Percentiles rank a stretch among this genome's conserved stretches.
These are phyloP conservation scores for Prototheca cutis DNA, from an alignment of 163 green algal genomes.

Conservation along the genomic window DNA sequence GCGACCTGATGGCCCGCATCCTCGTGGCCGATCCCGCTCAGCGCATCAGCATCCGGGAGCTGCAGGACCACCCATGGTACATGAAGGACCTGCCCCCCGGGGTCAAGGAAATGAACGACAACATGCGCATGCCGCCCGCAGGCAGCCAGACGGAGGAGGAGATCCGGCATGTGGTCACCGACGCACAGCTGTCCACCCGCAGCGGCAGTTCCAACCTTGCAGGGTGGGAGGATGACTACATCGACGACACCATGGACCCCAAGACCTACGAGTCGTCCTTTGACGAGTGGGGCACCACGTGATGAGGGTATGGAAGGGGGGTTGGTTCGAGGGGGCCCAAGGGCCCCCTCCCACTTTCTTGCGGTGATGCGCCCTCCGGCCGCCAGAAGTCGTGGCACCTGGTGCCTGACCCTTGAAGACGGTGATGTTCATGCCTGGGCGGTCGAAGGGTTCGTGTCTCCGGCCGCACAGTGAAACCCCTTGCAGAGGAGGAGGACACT, in stretches of 20 bases:
- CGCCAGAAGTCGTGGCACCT: too few species aligned
- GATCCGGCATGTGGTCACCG: conserved; percentile 50
- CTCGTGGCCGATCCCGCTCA: conserved; percentile 57
- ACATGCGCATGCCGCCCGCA: conserved; percentile 52
- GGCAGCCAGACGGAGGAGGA: conserved; percentile 66
- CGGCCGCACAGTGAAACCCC: too few species aligned
- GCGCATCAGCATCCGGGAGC: conserved; percentile 73
- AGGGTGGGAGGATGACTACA: conserved; percentile 56
- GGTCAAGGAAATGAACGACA: conserved; percentile 87
- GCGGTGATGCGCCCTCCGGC: too few species aligned
- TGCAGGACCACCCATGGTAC: conserved; percentile 85
- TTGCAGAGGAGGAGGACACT: too few species aligned
- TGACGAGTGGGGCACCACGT: conserved; percentile 37
- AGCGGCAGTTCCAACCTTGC: not conserved
- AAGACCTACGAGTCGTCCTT: conserved; percentile 41
- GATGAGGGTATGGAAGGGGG: too few species aligned
- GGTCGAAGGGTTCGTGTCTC: too few species aligned
- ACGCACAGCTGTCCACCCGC: conserved; percentile 39
- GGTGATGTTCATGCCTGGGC: too few species aligned
- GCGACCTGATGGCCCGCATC: conserved; percentile 49
- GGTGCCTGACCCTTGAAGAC: too few species aligned
- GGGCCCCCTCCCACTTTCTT: too few species aligned
- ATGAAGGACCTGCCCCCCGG: conserved; percentile 79
- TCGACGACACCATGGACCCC: conserved; percentile 60
- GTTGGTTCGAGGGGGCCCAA: too few species aligned